phyloP scores from a whole-genome alignment of 345 rosid species.

The Linum usitatissimum region DNA sequence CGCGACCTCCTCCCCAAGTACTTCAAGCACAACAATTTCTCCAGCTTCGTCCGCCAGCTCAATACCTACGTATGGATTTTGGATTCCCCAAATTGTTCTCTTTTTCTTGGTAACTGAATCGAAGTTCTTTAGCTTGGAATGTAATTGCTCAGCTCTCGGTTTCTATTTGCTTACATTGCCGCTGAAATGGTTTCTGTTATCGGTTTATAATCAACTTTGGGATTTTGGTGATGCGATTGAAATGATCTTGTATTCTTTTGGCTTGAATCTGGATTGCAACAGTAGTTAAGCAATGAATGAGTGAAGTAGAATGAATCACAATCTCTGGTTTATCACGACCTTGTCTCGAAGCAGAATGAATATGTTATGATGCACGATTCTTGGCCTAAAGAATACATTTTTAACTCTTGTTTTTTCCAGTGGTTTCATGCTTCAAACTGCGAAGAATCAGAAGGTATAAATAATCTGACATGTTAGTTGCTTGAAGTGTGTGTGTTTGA shows the following conservation, averaged over 20 bases:
- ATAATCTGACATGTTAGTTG: not conserved
- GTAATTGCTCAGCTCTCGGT: not conserved
- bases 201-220: not conserved
- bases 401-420: constrained; percentile 3
- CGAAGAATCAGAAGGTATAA: not conserved
- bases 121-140: not conserved
- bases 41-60: not conserved
- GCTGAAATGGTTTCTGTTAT: not conserved
- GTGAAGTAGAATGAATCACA: not conserved
- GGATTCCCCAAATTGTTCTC: not conserved
- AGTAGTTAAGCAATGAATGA: not conserved
- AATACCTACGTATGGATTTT: not conserved
- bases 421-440: constrained; percentile 1
- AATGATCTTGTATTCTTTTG: not conserved
- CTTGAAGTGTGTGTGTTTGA: not conserved
- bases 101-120: not conserved
- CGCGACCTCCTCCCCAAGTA: not conserved
- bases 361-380: not conserved
- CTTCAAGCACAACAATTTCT: not conserved
- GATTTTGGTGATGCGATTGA: not conserved
- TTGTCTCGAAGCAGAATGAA: constrained; percentile 20
- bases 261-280: not conserved
- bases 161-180: not conserved
- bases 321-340: constrained; percentile 30
- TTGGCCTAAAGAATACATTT: not conserved